Percentiles rank a stretch among this genome's conserved stretches.
These are phyloP conservation scores for Stromatinia cepivora DNA, from an alignment of 2,329 filamentous ascomycete genomes.

Conservation along the genomic window DNA sequence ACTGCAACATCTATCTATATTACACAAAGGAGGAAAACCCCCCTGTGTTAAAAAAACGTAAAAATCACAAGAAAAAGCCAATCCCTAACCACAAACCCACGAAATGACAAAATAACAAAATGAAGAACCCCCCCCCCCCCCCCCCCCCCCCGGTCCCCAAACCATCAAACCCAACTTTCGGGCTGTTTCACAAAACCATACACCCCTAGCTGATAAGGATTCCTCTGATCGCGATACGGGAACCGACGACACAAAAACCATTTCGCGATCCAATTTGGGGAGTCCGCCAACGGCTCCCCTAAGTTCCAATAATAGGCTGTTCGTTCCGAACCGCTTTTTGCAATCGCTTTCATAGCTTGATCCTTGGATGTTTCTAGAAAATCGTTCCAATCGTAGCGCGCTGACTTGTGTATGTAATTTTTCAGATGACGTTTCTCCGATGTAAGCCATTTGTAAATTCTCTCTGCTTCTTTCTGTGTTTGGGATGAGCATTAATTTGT, in stretches of 20 bases:
- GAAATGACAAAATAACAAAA: no score
- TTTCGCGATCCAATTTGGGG: conserved; percentile 39
- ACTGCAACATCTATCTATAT: background rate
- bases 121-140: no score
- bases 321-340: conserved; percentile 27
- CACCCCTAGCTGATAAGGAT: no score
- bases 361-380: conserved; percentile 37
- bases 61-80: background rate
- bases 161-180: no score
- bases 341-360: conserved; percentile 35
- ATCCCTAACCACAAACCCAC: no score
- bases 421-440: conserved; percentile 37
- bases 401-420: conserved; percentile 35
- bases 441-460: conserved; percentile 37
- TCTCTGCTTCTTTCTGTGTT: conserved; percentile 38
- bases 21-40: no score
- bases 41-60: no score
- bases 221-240: background rate
- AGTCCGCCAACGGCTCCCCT: conserved; percentile 27
- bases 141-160: no score
- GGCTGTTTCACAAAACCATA: no score
- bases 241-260: conserved; percentile 38
- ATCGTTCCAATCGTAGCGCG: conserved; percentile 40
- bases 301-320: conserved; percentile 38
- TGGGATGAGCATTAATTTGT: background rate